These are phyloP conservation scores for Volvariella volvacea DNA, from an alignment of 1,284 basidiomycete species.

Conservation along the genomic window DNA sequence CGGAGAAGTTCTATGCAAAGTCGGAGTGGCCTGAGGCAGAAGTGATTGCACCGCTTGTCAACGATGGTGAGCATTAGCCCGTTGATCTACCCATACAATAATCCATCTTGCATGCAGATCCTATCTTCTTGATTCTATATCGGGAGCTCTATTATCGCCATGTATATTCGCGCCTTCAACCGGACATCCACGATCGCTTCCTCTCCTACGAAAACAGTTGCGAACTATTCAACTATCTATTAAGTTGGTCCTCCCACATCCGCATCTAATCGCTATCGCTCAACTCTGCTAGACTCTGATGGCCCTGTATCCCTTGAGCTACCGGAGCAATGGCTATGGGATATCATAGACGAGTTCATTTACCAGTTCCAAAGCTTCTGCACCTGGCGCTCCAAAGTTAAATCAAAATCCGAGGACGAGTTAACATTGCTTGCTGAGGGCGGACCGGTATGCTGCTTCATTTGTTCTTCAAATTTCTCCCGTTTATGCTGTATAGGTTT, in stretches of 20 bases:
- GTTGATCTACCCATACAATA: slow-evolving; percentile 2
- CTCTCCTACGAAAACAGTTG: slow-evolving; percentile 99
- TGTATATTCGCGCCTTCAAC: slow-evolving; percentile 92
- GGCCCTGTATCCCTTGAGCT: slow-evolving; percentile 89
- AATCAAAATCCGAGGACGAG: slow-evolving; percentile 88
- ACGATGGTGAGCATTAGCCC: slow-evolving; percentile 61
- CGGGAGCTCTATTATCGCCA: slow-evolving; percentile 93
- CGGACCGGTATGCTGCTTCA: slow-evolving; percentile 45
- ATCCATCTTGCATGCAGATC: slow-evolving; percentile 43
- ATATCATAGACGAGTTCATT: slow-evolving; percentile 99
- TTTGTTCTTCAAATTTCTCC: slow-evolving; percentile 7
- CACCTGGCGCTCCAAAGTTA: slow-evolving; percentile 83
- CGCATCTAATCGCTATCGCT: background rate
- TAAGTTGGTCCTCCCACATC: slow-evolving; percentile 28
- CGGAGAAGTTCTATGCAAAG: slow-evolving; percentile 91
- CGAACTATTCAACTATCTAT: slow-evolving; percentile 92
- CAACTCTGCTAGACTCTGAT: slow-evolving; percentile 67
- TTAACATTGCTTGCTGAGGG: slow-evolving; percentile 75
- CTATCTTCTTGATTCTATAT: slow-evolving; percentile 94
- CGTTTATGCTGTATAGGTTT: slow-evolving; percentile 48
- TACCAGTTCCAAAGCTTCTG: slow-evolving; percentile 98
- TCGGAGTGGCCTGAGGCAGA: slow-evolving; percentile 98
- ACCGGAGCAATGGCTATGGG: slow-evolving; percentile 98
- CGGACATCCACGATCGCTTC: slow-evolving; percentile 96
- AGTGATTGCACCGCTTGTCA: slow-evolving; percentile 88